Percentiles rank a stretch among this genome's conserved stretches.
Evolutionary conservation across 2,329 filamentous ascomycete genomes (phyloP).

Genomic region (Beauveria rudraprayagi): DNA sequence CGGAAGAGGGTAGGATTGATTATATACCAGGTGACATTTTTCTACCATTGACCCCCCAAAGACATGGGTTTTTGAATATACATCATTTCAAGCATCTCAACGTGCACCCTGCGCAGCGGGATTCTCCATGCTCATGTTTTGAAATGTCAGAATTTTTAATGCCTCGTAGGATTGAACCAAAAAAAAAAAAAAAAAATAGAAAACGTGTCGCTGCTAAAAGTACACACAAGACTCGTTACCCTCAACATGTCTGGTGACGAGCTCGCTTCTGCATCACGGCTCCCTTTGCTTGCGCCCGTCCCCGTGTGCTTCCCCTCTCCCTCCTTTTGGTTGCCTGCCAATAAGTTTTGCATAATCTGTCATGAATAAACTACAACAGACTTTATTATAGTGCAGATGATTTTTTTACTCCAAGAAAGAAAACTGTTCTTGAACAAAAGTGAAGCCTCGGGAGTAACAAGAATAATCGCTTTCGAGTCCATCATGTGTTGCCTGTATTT

Average conservation of each 20-base stretch:
- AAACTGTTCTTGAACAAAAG: not conserved
- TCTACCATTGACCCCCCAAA: not conserved
- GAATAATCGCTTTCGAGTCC: not conserved
- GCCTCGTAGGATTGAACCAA: not conserved
- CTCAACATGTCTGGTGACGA: not conserved
- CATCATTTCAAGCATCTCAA: not conserved
- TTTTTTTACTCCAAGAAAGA: too few relatives aligned
- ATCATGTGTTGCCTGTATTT: not conserved
- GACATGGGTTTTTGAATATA: conserved; percentile 3
- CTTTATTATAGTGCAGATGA: not conserved
- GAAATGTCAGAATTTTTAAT: too few relatives aligned
- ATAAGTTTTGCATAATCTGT: not conserved
- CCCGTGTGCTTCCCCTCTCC: too few relatives aligned
- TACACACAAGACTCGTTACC: not conserved
- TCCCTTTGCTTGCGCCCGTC: not conserved
- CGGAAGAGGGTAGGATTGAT: not conserved
- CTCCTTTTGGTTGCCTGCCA: not conserved
- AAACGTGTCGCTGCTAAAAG: not conserved
- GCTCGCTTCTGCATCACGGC: not conserved
- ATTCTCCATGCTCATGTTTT: too few relatives aligned
- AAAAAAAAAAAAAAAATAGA: not conserved
- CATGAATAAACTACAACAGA: not conserved
- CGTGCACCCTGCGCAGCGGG: not conserved
- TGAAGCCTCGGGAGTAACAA: not conserved
- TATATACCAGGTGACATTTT: conserved; percentile 1